A percentile compares a stretch with the other conserved stretches of the same genome.
These are phyloP conservation scores for Fraxinus albicans DNA, from an alignment of 305 asterid genomes.

Conservation along the genomic window DNA sequence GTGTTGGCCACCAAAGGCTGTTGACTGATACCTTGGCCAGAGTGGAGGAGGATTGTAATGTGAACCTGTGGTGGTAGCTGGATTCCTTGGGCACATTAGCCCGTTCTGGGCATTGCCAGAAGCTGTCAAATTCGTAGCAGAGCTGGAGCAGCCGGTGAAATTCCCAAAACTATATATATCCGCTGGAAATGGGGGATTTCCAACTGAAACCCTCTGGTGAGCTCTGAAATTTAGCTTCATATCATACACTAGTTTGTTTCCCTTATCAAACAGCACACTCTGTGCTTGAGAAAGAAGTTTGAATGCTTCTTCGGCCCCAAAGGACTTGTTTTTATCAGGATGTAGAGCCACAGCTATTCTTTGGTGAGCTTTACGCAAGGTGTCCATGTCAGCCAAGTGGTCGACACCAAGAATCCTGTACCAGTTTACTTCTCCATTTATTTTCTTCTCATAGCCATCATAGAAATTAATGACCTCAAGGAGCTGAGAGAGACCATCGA, in stretches of 20 bases:
- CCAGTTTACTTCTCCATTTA: constrained; percentile 53
- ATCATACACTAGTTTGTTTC: constrained; percentile 41
- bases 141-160: constrained; percentile 15
- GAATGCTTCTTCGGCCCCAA: constrained; percentile 73
- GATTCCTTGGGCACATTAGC: constrained; percentile 25
- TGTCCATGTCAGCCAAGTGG: constrained; percentile 40
- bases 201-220: constrained; percentile 14
- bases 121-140: constrained; percentile 19
- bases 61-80: constrained; percentile 17
- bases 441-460: constrained; percentile 42
- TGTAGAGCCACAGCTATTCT: constrained; percentile 56
- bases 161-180: constrained; percentile 12
- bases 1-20: not conserved
- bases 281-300: constrained; percentile 56
- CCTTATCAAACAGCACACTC: constrained; percentile 52
- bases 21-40: constrained; percentile 1
- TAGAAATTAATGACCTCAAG: constrained; percentile 42
- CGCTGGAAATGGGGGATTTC: constrained; percentile 21
- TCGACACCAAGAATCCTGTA: constrained; percentile 51
- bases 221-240: constrained; percentile 31
- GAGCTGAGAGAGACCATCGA: constrained; percentile 61
- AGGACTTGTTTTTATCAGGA: constrained; percentile 68
- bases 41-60: constrained; percentile 6
- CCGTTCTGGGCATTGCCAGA: constrained; percentile 12
- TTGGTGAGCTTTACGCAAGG: constrained; percentile 38